A percentile compares a stretch with the other conserved stretches of the same genome.
phyloP scores from a whole-genome alignment of 257 asterid genomes.

The Forsythia viridissima region DNA sequence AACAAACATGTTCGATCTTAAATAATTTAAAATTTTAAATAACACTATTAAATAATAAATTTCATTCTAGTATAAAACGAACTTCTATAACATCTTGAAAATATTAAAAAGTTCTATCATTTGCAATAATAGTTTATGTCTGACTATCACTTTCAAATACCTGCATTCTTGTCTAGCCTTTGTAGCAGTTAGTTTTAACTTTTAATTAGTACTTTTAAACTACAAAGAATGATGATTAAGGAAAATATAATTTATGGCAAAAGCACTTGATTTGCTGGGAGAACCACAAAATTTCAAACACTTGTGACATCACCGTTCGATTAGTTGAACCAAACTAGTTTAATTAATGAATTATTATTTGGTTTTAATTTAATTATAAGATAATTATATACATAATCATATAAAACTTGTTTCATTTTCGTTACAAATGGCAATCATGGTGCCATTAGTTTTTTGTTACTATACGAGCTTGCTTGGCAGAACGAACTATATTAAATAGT shows the following conservation, averaged over 20 bases:
- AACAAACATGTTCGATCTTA: too few species aligned
- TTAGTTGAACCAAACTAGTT: constrained; percentile 21
- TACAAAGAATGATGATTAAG: background rate
- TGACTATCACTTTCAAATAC: constrained; percentile 31
- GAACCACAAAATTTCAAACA: background rate
- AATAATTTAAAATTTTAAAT: too few species aligned
- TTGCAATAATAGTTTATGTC: constrained; percentile 16
- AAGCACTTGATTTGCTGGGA: constrained; percentile 6
- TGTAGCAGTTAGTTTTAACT: constrained; percentile 28
- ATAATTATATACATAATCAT: background rate
- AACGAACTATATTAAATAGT: too few species aligned
- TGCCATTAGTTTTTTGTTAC: too few species aligned
- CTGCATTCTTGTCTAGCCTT: constrained; percentile 9
- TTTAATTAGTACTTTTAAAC: background rate
- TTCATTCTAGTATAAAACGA: too few species aligned
- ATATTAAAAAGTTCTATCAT: background rate
- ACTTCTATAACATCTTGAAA: background rate
- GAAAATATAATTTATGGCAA: background rate
- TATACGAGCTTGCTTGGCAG: too few species aligned
- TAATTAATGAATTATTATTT: constrained; percentile 2
- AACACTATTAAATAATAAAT: too few species aligned
- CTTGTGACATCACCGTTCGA: constrained; percentile 11
- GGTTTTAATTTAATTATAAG: background rate
- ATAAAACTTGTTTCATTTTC: too few species aligned
- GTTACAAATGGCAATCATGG: background rate